A percentile compares a stretch with the other conserved stretches of the same genome.
Conservation (phyloP, 768 basidiomycete genomes). For the Agaricus sinodeliciosus region DNA sequence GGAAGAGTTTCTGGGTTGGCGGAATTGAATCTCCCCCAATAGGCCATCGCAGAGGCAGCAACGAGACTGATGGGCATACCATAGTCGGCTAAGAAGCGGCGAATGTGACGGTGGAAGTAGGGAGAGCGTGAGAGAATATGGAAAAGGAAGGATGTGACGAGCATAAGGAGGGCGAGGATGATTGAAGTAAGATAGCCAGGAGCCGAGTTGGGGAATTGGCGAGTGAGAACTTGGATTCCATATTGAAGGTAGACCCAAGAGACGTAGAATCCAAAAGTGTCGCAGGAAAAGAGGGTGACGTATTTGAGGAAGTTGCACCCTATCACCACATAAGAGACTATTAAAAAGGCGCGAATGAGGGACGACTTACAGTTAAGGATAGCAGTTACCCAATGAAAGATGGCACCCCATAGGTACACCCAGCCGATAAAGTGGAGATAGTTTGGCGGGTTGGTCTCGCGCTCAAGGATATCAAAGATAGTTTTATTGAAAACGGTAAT, state of each 20-base stretch:
- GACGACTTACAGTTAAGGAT: slow-evolving; percentile 57
- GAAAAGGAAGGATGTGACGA: slow-evolving; percentile 70
- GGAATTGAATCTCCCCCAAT: slow-evolving; percentile 74
- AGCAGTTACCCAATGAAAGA: slow-evolving; percentile 80
- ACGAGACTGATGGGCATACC: slow-evolving; percentile 87
- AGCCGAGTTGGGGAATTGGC: slow-evolving; percentile 46
- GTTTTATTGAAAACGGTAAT: slow-evolving; percentile 38
- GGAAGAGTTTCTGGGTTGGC: slow-evolving; percentile 63
- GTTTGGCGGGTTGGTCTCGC: slow-evolving; percentile 50
- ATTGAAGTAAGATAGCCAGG: slow-evolving; percentile 48
- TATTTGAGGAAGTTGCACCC: slow-evolving; percentile 83
- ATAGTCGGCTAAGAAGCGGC: slow-evolving; percentile 78
- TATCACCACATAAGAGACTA: slow-evolving; percentile 17
- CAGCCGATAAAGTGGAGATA: slow-evolving; percentile 56
- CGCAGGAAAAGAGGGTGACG: slow-evolving; percentile 86
- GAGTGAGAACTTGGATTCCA: slow-evolving; percentile 76
- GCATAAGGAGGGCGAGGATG: slow-evolving; percentile 74
- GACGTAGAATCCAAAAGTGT: slow-evolving; percentile 91
- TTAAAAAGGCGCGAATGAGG: no score
- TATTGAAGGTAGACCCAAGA: slow-evolving; percentile 75
- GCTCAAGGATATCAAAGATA: slow-evolving; percentile 68
- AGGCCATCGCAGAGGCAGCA: slow-evolving; percentile 69
- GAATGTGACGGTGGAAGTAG: slow-evolving; percentile 68
- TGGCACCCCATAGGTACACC: slow-evolving; percentile 89
- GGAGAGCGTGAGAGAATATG: slow-evolving; percentile 52